These are phyloP conservation scores for Borealophlyctis nickersoniae DNA, from an alignment of 192 early-diverging fungal genomes.

Conservation along the genomic window DNA sequence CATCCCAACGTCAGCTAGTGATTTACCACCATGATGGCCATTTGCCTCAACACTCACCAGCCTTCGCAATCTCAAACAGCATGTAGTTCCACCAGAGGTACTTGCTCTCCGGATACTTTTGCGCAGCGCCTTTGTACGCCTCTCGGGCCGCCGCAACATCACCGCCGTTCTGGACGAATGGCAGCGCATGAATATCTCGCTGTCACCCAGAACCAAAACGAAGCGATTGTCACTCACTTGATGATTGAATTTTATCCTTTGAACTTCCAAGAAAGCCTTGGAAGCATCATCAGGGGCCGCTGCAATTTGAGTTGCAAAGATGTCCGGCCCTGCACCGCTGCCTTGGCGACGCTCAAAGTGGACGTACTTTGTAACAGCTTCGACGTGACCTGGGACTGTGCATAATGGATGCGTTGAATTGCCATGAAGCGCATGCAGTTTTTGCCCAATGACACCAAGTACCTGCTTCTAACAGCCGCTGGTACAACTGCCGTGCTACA, in stretches of 20 bases:
- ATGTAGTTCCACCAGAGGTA: constrained; percentile 59
- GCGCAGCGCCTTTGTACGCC: constrained; percentile 44
- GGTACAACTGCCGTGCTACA: constrained; percentile 58
- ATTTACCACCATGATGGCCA: not conserved
- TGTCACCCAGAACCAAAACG: constrained; percentile 5
- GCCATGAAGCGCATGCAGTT: not conserved
- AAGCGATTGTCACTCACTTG: constrained; percentile 37
- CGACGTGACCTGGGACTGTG: constrained; percentile 64
- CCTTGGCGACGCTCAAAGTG: constrained; percentile 64
- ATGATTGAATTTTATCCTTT: constrained; percentile 49
- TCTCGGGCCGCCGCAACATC: constrained; percentile 35
- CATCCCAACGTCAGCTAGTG: not conserved
- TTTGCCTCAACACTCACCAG: constrained; percentile 40
- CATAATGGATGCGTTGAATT: not conserved
- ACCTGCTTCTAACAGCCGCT: constrained; percentile 52
- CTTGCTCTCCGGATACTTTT: constrained; percentile 45
- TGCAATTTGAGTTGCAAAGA: constrained; percentile 41
- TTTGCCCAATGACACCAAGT: too few species aligned
- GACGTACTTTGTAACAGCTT: constrained; percentile 57
- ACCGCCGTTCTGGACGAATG: not conserved
- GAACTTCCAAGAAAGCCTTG: constrained; percentile 51
- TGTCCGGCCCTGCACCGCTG: constrained; percentile 34
- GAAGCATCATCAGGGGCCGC: constrained; percentile 42
- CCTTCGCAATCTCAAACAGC: constrained; percentile 61
- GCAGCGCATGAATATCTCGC: not conserved